Base-by-base conservation (phyloP, 768 basidiomycete genomes). In the Artomyces pyxidatus region DNA sequence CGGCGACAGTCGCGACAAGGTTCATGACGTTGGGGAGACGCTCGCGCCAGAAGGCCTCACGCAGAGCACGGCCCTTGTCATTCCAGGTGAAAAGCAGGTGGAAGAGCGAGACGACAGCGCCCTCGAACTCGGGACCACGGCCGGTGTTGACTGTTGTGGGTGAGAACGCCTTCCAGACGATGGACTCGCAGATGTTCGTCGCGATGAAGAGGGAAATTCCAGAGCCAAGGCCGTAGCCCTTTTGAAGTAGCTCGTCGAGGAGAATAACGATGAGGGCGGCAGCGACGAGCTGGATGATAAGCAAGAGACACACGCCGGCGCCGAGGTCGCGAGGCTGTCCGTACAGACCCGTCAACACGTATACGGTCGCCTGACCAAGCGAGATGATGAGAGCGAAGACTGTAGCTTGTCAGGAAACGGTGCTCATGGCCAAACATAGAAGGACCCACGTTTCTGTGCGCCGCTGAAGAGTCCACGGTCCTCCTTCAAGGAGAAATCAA, bases 201-300 rank as follows among this genome's bases (percentile, higher is more conserved):
- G 95, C 96, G 60, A 98, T 96, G 79, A 98, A 98, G 50, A 98
- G 85, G 50, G 93, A 94, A 68, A 99, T 97, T 55, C 96, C 96
- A 4, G 91, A 94, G 50, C 96, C 96, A 54, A 98, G 89, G 64
- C 96, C 95, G 67, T 99, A 98, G 37, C 95, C 96, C 66, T 98
- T 98, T 61, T 97, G 95, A 57, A 99, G 88, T 53, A 99, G 89
- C 68, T 98, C 94, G 63, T 98, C 95, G 58, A 99, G 89, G 57
- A 98, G 83, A 59, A 97, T 91, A 66, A 98, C 96, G 67, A 99
- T 95, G 59, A 98, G 82, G 35, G 92, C 80, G 10, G 96, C 93
- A 48, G 85, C 83, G 61, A 95, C 76, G 55, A 98, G 88, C 67
- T 99, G 96, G 63, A 98, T 85, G 68, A 99, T 92, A 59, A 98